phyloP scores from a whole-genome alignment of 2,329 filamentous ascomycete species.

The Mycosphaerella sp. region DNA sequence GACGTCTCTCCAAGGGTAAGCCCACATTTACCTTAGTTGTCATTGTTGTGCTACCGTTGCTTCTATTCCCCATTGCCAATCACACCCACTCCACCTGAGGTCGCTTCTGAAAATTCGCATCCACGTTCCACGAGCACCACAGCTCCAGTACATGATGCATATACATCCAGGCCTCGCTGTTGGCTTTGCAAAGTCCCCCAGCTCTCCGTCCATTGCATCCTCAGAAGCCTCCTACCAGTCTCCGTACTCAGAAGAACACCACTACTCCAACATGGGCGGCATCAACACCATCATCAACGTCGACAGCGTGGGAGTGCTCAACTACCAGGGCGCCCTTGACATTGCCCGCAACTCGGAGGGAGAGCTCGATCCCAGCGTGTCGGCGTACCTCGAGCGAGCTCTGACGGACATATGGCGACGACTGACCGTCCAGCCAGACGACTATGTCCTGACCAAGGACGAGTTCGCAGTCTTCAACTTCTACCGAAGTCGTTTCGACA shows the following conservation, averaged over 20 bases:
- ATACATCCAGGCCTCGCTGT: constrained; percentile 16
- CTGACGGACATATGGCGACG: constrained; percentile 61
- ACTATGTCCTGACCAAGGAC: constrained; percentile 68
- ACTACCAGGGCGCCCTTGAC: constrained; percentile 64
- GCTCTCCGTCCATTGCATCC: constrained; percentile 25
- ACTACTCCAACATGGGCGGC: constrained; percentile 37
- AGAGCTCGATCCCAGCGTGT: constrained; percentile 58
- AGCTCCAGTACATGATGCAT: constrained; percentile 23
- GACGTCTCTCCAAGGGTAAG: constrained; percentile 19
- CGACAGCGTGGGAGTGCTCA: constrained; percentile 38
- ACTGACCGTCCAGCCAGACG: constrained; percentile 57
- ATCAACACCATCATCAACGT: constrained; percentile 36
- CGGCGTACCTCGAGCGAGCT: constrained; percentile 59
- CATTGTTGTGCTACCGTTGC: constrained; percentile 13
- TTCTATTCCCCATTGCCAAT: constrained; percentile 8
- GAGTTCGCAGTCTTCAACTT: constrained; percentile 88
- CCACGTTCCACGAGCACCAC: constrained; percentile 10
- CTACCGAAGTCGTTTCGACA: constrained; percentile 62
- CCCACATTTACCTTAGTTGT: constrained; percentile 16
- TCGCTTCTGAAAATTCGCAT: constrained; percentile 8
- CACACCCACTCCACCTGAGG: constrained; percentile 8
- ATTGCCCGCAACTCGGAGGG: constrained; percentile 68
- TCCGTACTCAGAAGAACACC: constrained; percentile 15
- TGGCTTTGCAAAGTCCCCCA: constrained; percentile 26
- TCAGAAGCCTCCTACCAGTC: constrained; percentile 15